Evolutionary conservation across 2,329 filamentous ascomycete genomes (phyloP).

Genomic region (Colletotrichum sp.): DNA sequence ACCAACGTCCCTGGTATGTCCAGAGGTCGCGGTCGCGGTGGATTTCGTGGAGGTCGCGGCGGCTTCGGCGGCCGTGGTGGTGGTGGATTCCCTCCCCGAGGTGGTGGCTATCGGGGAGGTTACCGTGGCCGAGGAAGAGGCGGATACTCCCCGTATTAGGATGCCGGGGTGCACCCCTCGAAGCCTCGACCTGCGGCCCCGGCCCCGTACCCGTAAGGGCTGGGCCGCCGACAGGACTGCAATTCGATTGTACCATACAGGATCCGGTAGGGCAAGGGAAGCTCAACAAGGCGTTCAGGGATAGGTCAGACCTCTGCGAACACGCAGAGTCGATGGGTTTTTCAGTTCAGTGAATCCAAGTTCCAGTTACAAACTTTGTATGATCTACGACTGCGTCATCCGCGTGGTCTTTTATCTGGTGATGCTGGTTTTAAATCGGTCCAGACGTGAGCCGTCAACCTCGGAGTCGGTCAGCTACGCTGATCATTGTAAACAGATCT

Average conservation of each 20-base stretch:
- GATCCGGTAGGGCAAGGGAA: slow-evolving; percentile 7
- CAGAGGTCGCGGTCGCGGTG: slow-evolving; percentile 72
- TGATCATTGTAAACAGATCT: background rate
- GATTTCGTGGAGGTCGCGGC: slow-evolving; percentile 55
- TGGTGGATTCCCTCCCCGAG: slow-evolving; percentile 47
- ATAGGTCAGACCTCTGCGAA: slow-evolving; percentile 6
- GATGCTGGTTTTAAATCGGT: background rate
- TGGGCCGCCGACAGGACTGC: background rate
- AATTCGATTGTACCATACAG: slow-evolving; percentile 21
- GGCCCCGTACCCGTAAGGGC: background rate
- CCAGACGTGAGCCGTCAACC: background rate
- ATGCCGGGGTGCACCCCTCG: background rate
- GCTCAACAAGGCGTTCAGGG: slow-evolving; percentile 15
- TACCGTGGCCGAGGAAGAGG: slow-evolving; percentile 70
- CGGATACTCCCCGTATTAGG: slow-evolving; percentile 68
- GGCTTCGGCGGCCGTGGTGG: slow-evolving; percentile 58
- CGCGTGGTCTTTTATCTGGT: background rate
- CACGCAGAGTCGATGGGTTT: slow-evolving; percentile 3
- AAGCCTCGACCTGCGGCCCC: background rate
- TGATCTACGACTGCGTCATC: background rate
- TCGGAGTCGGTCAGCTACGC: background rate
- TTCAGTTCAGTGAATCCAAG: background rate
- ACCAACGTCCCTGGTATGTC: slow-evolving; percentile 97
- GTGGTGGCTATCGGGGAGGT: slow-evolving; percentile 69
- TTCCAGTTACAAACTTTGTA: background rate